Percentiles rank a stretch among this genome's conserved stretches.
Evolutionary conservation across 192 early-diverging fungal species (phyloP).

Genomic region (Oehlia diaphana): DNA sequence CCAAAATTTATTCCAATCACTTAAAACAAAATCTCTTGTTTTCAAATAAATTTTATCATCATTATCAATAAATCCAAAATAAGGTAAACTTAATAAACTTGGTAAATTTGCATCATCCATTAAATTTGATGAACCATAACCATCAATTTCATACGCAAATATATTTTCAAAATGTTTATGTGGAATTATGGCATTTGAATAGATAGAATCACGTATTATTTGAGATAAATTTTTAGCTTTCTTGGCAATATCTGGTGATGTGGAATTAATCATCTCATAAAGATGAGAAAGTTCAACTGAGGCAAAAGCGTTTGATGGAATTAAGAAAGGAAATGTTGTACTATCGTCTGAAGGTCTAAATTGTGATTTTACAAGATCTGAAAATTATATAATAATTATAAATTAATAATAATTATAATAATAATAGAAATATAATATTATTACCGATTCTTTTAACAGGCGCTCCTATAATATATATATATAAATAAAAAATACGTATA

Average conservation of each 20-base stretch:
- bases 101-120: conserved; percentile 78
- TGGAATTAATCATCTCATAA: conserved; percentile 40
- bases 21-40: conserved; percentile 60
- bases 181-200: conserved; percentile 45
- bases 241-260: conserved; percentile 37
- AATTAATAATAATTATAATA: conserved; percentile 9
- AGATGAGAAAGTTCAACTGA: conserved; percentile 57
- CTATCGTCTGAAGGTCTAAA: conserved; percentile 66
- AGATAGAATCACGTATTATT: conserved; percentile 55
- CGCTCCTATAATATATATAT: not conserved
- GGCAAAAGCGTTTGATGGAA: conserved; percentile 64
- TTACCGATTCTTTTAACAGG: conserved; percentile 1
- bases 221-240: conserved; percentile 42
- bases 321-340: conserved; percentile 54
- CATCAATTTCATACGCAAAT: conserved; percentile 73
- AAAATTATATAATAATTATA: conserved; percentile 34
- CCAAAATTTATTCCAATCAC: conserved; percentile 65
- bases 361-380: conserved; percentile 45
- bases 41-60: conserved; percentile 53
- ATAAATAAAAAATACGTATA: not conserved
- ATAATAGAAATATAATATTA: not conserved
- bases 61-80: conserved; percentile 55
- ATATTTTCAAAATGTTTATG: conserved; percentile 56
- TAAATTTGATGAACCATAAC: conserved; percentile 60
- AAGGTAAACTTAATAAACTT: conserved; percentile 59